Base-by-base conservation (phyloP, 495 filamentous ascomycete genomes). In the Daldinia childiae region DNA sequence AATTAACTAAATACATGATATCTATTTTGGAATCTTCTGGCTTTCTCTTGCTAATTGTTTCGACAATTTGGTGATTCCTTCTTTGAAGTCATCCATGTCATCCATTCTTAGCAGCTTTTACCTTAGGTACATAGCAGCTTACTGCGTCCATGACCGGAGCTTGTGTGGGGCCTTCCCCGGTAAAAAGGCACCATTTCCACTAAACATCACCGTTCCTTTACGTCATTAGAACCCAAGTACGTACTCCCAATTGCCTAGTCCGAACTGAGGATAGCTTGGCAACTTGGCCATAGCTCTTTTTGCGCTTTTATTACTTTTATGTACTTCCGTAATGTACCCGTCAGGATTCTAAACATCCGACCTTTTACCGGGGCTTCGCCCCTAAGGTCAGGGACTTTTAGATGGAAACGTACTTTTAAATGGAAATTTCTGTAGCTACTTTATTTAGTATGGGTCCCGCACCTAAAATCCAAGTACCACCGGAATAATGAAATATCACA, bases 131-230 rank as follows among this genome's bases (percentile, higher is more conserved):
- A 26, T 27, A 27, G 45, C 17, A 27, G 12, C 11, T 17, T 12
- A 17, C 41, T 7, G 38, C 5, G 14, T 43, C 34, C 36, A 62
- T 39, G 8, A 63, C 59, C 62, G 52, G 65, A 73, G 70, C 70
- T 73, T 61, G 59, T 73, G 65, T 73, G 70, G 70, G 64, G 59
- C 65, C 38, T 29, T 39, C 54, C 57, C 64, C 59, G 45, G 60
- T 68, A 61, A 61, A 55, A 56, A 61, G 43, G n/a, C n/a, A 50
- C 32, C 55, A 60, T 27, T 19, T 61, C 55, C 43, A 55, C 57
- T 48, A 48, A 58, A 39, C 21, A 39, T 57, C 57, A 59, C 69
- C 48, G 9, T 59, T 45, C 54, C 17, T 64, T 39, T 36, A 72
- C 69, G 69, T 72, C 69, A 72, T 64, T 55, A 64, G 6, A 21